Base-by-base conservation (phyloP, 2,329 filamentous ascomycete genomes). In the Zasmidium citrigriseum region DNA sequence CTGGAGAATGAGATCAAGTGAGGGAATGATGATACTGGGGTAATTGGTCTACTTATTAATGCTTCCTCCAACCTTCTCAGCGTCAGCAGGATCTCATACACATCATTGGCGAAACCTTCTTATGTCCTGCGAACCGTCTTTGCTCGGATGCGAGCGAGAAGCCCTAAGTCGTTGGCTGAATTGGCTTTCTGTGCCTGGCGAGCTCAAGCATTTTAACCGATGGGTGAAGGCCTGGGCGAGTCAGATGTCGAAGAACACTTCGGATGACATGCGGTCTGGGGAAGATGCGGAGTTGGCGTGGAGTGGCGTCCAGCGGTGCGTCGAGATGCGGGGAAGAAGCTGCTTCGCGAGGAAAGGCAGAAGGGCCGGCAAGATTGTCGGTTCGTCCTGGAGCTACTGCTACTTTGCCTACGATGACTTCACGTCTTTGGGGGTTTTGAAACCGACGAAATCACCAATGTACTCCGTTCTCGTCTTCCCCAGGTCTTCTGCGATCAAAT, bases 401-500 rank as follows among this genome's bases (percentile, higher is more conserved):
- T 14, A 7, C 27, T 14, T 7, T 34, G 7, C 27, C 14, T n/a
- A 38, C 18, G 48, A 27, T 29, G 48, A 51, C 16, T 38, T 51
- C 24, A 16, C 25, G 29, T 2, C 24, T 51, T 20, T 34, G 12
- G 25, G 16, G 11, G 22, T 20, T 38, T 45, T 53, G 41, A 45
- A 53, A 2, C 50, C 50, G 12, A 45, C 50, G 22, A 45, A 45
- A 9, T 53, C n/a, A 5, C 50, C 29, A 27, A 53, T 41, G 14
- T 14, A 46, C 45, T 34, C 27, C 16, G 50, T 45, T 18, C 24
- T 24, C 18, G 16, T 9, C 16, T 46, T 66, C 57, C 70, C 73
- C 46, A 78, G 65, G 64, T 78, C 76, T 46, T 63, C 68, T 12
- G 76, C 75, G 46, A 79, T 70, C 48, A 78, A 75, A n/a, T 78